Evolutionary conservation across 2,329 filamentous ascomycete genomes (phyloP).

Genomic region (Cordyceps fumosorosea): DNA sequence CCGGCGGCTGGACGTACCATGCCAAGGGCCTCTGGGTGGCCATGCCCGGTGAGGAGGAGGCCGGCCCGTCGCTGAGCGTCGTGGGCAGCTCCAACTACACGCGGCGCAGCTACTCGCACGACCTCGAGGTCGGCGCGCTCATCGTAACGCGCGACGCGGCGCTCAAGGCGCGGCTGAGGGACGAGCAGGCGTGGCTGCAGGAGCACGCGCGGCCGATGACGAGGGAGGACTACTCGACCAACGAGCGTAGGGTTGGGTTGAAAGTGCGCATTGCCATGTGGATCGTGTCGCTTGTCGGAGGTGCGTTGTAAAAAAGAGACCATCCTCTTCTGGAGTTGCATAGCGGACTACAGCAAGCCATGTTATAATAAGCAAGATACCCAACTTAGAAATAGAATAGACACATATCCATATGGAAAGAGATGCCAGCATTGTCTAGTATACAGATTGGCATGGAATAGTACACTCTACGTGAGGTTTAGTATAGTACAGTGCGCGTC

Average conservation of each 20-base stretch:
- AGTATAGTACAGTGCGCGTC: conserved; percentile 5
- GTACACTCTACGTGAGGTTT: conserved; percentile 10
- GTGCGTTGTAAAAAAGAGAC: conserved; percentile 57
- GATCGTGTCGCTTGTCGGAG: conserved; percentile 80
- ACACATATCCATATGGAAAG: not conserved
- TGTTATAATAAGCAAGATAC: not conserved
- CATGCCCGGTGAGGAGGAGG: conserved; percentile 48
- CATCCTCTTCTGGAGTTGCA: not conserved
- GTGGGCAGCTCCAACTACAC: conserved; percentile 96
- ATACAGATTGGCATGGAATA: conserved; percentile 6
- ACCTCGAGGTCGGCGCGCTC: conserved; percentile 82
- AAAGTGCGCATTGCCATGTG: conserved; percentile 88
- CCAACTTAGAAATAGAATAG: conserved; percentile 1
- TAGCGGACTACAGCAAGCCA: not conserved
- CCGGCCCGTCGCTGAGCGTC: conserved; percentile 68
- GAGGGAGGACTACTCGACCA: conserved; percentile 70
- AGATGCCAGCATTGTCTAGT: not conserved
- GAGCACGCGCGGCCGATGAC: conserved; percentile 63
- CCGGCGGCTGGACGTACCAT: conserved; percentile 93
- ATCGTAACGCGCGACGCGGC: conserved; percentile 73
- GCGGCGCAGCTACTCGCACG: conserved; percentile 83
- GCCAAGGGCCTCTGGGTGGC: conserved; percentile 94
- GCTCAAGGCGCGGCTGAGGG: conserved; percentile 64
- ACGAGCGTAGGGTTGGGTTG: conserved; percentile 76
- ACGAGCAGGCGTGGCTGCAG: conserved; percentile 76